Conservation (phyloP, 2,329 filamentous ascomycete species). For the Exophiala sp. region DNA sequence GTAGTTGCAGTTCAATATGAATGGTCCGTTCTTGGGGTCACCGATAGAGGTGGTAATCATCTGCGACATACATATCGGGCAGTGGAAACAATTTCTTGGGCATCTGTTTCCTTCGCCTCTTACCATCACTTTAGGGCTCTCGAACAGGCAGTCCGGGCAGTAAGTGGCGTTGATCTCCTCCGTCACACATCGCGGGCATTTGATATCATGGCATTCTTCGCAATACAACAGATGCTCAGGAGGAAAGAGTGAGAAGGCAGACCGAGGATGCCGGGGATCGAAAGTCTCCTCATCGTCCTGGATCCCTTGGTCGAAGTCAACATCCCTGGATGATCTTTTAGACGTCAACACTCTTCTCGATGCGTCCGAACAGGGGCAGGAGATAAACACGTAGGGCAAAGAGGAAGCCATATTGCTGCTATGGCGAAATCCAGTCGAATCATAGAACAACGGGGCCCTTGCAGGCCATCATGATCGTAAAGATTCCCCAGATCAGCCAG, state of each 20-base stretch:
- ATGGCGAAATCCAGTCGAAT: background rate
- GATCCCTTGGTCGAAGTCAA: slow-evolving; percentile 38
- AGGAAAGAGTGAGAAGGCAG: slow-evolving; percentile 88
- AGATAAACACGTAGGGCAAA: slow-evolving; percentile 60
- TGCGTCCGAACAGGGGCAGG: slow-evolving; percentile 53
- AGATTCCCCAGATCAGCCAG: too few species aligned
- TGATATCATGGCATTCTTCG: slow-evolving; percentile 93
- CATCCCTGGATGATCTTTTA: slow-evolving; percentile 26
- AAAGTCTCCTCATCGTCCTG: slow-evolving; percentile 75
- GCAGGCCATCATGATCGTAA: background rate
- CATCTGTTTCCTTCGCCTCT: slow-evolving; percentile 93
- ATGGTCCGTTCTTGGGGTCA: slow-evolving; percentile 52
- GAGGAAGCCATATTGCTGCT: slow-evolving; percentile 44
- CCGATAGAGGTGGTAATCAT: slow-evolving; percentile 60
- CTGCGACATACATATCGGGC: slow-evolving; percentile 78
- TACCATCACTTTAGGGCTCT: slow-evolving; percentile 87
- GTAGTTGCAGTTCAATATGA: slow-evolving; percentile 77
- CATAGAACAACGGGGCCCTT: background rate
- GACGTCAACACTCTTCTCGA: slow-evolving; percentile 21
- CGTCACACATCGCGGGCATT: slow-evolving; percentile 82
- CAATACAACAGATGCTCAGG: slow-evolving; percentile 93
- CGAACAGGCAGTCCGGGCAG: slow-evolving; percentile 91
- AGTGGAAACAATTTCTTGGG: slow-evolving; percentile 91
- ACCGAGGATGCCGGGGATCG: slow-evolving; percentile 74
- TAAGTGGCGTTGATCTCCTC: slow-evolving; percentile 95